Percentiles rank a stretch among this genome's conserved stretches.
Evolutionary conservation across 1,284 basidiomycete genomes (phyloP).

Genomic region (Trametes sp.): DNA sequence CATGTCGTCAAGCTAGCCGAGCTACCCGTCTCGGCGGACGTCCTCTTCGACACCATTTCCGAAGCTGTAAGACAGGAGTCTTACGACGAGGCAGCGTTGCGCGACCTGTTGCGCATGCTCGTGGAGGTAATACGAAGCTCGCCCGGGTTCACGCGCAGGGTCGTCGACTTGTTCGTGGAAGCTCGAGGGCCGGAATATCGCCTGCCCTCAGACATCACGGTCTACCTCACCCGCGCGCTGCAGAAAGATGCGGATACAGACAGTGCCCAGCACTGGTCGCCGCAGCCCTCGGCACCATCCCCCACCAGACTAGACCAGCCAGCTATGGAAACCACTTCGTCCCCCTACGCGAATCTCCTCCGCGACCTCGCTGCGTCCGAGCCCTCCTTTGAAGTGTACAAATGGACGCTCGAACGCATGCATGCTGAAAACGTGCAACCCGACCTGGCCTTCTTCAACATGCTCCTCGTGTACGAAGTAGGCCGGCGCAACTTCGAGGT

Average conservation of each 20-base stretch:
- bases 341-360: conserved; percentile 50
- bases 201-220: conserved; percentile 44
- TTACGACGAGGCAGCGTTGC: conserved; percentile 49
- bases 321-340: neutral
- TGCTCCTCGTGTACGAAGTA: conserved; percentile 52
- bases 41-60: conserved; percentile 37
- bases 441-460: conserved; percentile 53
- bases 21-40: conserved; percentile 25
- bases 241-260: conserved; percentile 44
- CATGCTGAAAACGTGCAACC: conserved; percentile 42
- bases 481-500: conserved; percentile 41
- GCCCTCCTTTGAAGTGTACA: conserved; percentile 41
- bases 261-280: conserved; percentile 45
- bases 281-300: conserved; percentile 25
- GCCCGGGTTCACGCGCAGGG: conserved; percentile 42
- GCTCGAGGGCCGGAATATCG: conserved; percentile 42
- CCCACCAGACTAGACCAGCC: conserved; percentile 19
- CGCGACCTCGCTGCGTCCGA: conserved; percentile 44
- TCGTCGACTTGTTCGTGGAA: conserved; percentile 48
- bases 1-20: conserved; percentile 41
- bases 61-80: conserved; percentile 41
- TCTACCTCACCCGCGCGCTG: conserved; percentile 48
- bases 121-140: conserved; percentile 41
- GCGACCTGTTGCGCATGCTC: conserved; percentile 51
- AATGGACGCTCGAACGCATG: conserved; percentile 51